Evolutionary conservation across 1,139 yeast species (phyloP), one percentile per base, ranked within the genome.

Genomic region (Hyphopichia burtonii): DNA sequence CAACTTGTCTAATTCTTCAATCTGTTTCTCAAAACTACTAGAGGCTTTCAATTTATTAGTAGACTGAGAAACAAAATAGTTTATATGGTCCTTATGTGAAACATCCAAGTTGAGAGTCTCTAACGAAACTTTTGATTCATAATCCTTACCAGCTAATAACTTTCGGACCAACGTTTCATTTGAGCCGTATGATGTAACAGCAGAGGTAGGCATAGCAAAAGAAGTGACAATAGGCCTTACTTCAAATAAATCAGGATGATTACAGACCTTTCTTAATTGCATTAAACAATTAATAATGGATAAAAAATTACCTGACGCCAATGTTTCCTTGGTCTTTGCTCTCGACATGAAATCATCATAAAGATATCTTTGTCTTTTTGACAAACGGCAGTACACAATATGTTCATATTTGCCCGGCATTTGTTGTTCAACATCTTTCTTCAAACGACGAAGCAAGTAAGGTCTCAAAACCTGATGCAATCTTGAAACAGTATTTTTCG

Each of bases 371-470:
- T 94, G 99, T 50, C 99, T 79, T 55, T 93, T 90, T 1, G 98
- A 91, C 41, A 94, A 68, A 31, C 96, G 80, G 67, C 99, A 94
- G 56, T 87, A 89, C 7, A 94, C 83, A 46, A 94, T 82, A 62
- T 94, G 99, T 60, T 94, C 99, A 61, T 89, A 87, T 59, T 94
- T 94, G 1, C 88, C 97, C 1, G 99, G 99, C 99, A 94, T 93
- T 64, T 94, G 99, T 60, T 93, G 89, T 55, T 94, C 99, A 12
- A 94, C 99, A 62, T 94, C 99, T 22, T 89, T 90, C 60, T 94
- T 94, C 56, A 94, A 75, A 50, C 99, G 82, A 58, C 99, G 81
- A 45, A 94, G 69, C 38, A 94, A 68, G 56, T 93, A 94, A 0
- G 99, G 99, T 47, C 99, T 77, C 52, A 94, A 70, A 17, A 94